Evolutionary conservation across 148 eudicot genomes (phyloP).

Genomic region (Cornus kousa): DNA sequence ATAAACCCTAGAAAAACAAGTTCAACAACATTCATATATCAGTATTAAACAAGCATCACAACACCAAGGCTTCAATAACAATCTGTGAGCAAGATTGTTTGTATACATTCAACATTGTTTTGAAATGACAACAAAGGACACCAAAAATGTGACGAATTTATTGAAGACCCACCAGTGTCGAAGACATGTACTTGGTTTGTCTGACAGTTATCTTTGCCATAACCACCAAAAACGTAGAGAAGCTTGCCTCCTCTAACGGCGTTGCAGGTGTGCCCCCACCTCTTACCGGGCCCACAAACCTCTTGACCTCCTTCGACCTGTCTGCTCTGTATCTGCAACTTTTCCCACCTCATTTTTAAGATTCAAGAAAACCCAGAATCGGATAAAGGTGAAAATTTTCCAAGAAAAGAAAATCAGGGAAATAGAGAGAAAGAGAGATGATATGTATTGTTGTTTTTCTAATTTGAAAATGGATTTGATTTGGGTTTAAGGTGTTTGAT

Average conservation of each 20-base stretch:
- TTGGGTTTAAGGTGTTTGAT: neutral
- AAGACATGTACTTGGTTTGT: slow-evolving; percentile 78
- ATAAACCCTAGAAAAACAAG: too few relatives aligned
- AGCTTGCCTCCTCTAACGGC: slow-evolving; percentile 76
- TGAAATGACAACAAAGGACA: neutral
- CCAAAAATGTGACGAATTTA: neutral
- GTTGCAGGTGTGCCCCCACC: slow-evolving; percentile 98
- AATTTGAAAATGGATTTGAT: neutral
- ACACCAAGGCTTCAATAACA: neutral
- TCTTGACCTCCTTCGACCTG: slow-evolving; percentile 7
- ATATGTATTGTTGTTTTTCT: neutral
- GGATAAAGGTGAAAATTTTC: neutral
- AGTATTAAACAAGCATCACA: too few relatives aligned
- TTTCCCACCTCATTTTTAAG: slow-evolving; percentile 78
- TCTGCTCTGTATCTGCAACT: slow-evolving; percentile 30
- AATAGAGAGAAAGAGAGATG: neutral
- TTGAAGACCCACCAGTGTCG: slow-evolving; percentile 57
- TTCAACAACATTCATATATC: too few relatives aligned
- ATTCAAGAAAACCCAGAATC: neutral
- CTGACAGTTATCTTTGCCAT: slow-evolving; percentile 69
- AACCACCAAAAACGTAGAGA: slow-evolving; percentile 86
- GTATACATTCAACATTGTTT: neutral
- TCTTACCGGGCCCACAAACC: slow-evolving; percentile 72
- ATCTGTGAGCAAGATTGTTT: neutral
- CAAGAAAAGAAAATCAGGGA: neutral